These are phyloP conservation scores for Malassezia vespertilionis DNA, from an alignment of 1,284 basidiomycete species.

Conservation along the genomic window DNA sequence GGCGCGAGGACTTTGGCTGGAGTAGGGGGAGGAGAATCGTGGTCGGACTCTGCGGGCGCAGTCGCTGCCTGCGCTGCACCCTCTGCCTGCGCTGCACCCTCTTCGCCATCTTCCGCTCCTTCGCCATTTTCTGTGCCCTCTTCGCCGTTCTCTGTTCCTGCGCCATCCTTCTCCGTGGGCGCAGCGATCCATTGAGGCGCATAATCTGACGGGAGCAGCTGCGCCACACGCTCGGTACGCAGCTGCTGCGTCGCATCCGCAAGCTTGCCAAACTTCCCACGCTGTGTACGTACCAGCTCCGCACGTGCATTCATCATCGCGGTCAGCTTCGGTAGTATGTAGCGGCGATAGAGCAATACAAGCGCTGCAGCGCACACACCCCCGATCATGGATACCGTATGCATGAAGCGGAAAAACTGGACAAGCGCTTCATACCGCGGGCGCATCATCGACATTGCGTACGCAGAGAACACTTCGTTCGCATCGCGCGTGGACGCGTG, in stretches of 20 bases:
- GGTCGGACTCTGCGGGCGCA: not conserved
- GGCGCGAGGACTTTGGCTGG: slow-evolving; percentile 19
- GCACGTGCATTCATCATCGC: slow-evolving; percentile 30
- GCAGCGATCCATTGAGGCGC: slow-evolving; percentile 15
- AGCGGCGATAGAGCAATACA: slow-evolving; percentile 30
- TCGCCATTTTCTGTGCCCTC: slow-evolving; percentile 20
- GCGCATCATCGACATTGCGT: slow-evolving; percentile 7
- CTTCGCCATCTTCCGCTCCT: slow-evolving; percentile 6
- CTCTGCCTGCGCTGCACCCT: slow-evolving; percentile 10
- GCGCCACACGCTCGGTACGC: slow-evolving; percentile 8
- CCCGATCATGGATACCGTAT: slow-evolving; percentile 35
- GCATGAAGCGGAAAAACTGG: slow-evolving; percentile 32
- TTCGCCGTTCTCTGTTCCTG: not conserved
- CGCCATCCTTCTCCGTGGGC: slow-evolving; percentile 1
- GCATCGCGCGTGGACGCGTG: slow-evolving; percentile 9
- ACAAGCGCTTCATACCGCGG: slow-evolving; percentile 38
- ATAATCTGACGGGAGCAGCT: slow-evolving; percentile 9
- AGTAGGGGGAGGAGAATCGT: not conserved
- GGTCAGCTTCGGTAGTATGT: slow-evolving; percentile 32
- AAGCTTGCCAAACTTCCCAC: slow-evolving; percentile 24
- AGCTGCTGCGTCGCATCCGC: slow-evolving; percentile 15
- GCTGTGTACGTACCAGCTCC: slow-evolving; percentile 29
- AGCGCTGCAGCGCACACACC: slow-evolving; percentile 30
- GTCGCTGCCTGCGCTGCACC: not conserved
- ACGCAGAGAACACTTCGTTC: slow-evolving; percentile 10